Conservation (phyloP, 352 stramenopile species). For the Globisporangium parvum region DNA sequence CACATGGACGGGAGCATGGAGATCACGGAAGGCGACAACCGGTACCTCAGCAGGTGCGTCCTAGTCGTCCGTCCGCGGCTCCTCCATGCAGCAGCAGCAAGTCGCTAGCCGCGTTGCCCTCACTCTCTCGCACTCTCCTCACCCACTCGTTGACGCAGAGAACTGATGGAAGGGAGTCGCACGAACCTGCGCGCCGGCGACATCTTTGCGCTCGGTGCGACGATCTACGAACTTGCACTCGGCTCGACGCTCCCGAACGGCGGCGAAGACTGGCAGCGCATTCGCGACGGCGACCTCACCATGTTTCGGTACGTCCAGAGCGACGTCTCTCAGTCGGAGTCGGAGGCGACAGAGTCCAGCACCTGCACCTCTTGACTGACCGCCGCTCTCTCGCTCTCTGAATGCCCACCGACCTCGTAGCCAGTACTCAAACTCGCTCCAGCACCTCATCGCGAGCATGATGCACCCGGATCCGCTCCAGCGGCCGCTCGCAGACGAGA, state of each 20-base stretch:
- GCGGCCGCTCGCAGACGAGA: slow-evolving; percentile 73
- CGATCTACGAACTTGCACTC: slow-evolving; percentile 78
- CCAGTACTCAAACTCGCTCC: slow-evolving; percentile 84
- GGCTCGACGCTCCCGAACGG: slow-evolving; percentile 56
- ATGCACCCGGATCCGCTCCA: slow-evolving; percentile 84
- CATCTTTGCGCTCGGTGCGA: slow-evolving; percentile 81
- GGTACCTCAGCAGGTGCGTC: slow-evolving; percentile 71
- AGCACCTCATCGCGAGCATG: slow-evolving; percentile 83
- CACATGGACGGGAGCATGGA: slow-evolving; percentile 78
- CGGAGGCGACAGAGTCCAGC: too few species aligned
- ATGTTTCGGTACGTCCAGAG: slow-evolving; percentile 67
- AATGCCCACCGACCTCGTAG: too few species aligned
- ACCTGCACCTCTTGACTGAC: too few species aligned
- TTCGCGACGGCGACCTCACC: slow-evolving; percentile 74
- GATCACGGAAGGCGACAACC: slow-evolving; percentile 83
- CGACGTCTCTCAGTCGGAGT: too few species aligned
- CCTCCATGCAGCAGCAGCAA: too few species aligned
- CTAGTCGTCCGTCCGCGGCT: too few species aligned
- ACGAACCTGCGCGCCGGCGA: slow-evolving; percentile 71
- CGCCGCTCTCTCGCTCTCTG: too few species aligned
- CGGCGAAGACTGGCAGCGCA: slow-evolving; percentile 84
- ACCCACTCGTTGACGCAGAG: too few species aligned
- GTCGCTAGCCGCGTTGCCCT: too few species aligned
- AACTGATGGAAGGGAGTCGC: slow-evolving; percentile 74
- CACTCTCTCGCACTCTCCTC: too few species aligned